Evolutionary conservation across 2,329 filamentous ascomycete species (phyloP).

Genomic region (Didymella pomorum): DNA sequence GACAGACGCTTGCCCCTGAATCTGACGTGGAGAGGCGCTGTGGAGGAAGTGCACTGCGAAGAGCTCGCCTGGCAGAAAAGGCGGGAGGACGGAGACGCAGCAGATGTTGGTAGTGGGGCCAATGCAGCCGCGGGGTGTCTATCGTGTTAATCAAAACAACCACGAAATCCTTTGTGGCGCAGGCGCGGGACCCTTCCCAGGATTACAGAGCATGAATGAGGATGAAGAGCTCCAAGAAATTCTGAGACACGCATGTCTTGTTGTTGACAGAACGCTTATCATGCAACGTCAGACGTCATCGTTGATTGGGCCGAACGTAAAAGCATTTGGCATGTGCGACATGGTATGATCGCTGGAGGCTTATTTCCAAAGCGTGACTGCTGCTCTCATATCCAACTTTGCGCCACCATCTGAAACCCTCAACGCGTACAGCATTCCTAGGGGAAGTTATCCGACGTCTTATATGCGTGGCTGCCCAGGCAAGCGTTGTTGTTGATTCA

Average conservation of each 20-base stretch:
- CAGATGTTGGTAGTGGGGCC: constrained; percentile 14
- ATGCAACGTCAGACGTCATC: constrained; percentile 19
- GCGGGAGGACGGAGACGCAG: constrained; percentile 6
- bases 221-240: neutral
- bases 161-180: constrained; percentile 17
- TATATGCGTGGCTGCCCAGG: constrained; percentile 1
- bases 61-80: constrained; percentile 8
- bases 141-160: constrained; percentile 16
- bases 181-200: constrained; percentile 2
- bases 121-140: constrained; percentile 17
- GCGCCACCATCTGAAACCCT: constrained; percentile 31
- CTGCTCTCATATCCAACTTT: constrained; percentile 18
- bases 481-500: neutral
- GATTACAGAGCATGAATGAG: constrained; percentile 4
- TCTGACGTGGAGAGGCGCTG: constrained; percentile 12
- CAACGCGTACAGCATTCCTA: constrained; percentile 22
- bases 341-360: constrained; percentile 24
- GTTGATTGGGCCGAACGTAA: constrained; percentile 28
- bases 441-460: neutral
- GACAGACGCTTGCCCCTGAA: constrained; percentile 19
- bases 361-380: constrained; percentile 19
- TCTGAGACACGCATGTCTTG: constrained; percentile 18
- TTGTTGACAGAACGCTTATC: constrained; percentile 26
- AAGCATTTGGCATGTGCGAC: constrained; percentile 28
- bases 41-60: constrained; percentile 4